Base-by-base conservation (phyloP, 768 basidiomycete species). In the Cyclocybe cylindracea region DNA sequence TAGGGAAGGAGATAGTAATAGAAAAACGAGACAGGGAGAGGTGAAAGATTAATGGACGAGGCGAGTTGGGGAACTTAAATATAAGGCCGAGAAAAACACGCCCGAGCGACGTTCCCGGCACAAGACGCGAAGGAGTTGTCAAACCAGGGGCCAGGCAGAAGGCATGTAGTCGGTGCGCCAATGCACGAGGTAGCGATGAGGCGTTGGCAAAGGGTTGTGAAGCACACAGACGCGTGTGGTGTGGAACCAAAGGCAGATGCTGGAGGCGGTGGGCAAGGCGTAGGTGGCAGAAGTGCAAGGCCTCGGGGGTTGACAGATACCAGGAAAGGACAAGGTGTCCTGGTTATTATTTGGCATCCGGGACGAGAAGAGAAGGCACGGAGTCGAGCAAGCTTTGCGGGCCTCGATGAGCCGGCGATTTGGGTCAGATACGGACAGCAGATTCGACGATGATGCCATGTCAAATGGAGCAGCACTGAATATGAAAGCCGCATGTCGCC, bases 1-100 rank as follows among this genome's bases (percentile, higher is more conserved):
- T 77, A 77, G 76, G 74, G 71, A 73, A 75, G 72, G 66, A 76
- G 77, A 77, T 79, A 80, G 79, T 76, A 78, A 77, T 77, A 82
- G 77, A 71, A 72, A 70, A 71, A 78, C 76, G 79, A 82, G 78
- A 75, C 71, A 72, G 70, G 71, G 68, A 61, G 69, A 70, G 71
- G 71, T 69, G 67, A 68, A 73, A 69, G 66, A 61, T 63, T 61
- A 62, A 59, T 53, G 61, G 56, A 45, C 35, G 54, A 45, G 29
- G 47, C 29, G 42, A 40, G 46, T 33, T 38, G 39, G 58, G 39
- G 64, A 72, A 72, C 70, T 74, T 75, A 73, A 71, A 74, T 76
- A 77, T 70, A 64, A 70, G 72, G 50, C 43, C 48, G 14, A 53
- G 48, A 53, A 55, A 56, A 55, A 60, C 73, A 67, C 69, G 55